Base-by-base conservation (phyloP, 2,329 filamentous ascomycete species). In the Fusarium lyarnte region DNA sequence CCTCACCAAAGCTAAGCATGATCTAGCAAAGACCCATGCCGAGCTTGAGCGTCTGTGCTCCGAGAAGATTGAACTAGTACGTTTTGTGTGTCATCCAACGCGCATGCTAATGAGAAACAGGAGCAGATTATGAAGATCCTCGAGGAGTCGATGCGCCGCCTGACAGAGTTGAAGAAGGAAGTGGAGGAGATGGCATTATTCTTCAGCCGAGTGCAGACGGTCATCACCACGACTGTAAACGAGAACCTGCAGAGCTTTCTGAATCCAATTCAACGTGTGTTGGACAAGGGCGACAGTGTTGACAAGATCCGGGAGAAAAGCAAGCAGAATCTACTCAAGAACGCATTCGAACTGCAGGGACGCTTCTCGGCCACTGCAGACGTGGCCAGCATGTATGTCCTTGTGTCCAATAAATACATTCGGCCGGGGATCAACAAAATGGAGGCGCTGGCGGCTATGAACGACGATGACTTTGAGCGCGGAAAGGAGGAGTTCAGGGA, bases 51-150 rank as follows among this genome's bases (percentile, higher is more conserved):
- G 47, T 16, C n/a, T 51, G 6, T 19, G 47, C n/a, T 51, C 31
- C 1, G 47, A 51, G 17, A 51, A 51, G n/a, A 51, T 51, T 19
- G 47, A 51, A 25, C 29, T 51, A 14, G 47, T 35, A 25, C 4
- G 47, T 35, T 12, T 25, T 6, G 3, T 31, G 4, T 8, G 0
- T 17, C n/a, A 6, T 6, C 10, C n/a, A 21, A 14, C 5, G 1
- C n/a, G 8, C 29, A 14, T 35, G 3, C 47, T 51, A 14, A 51
- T n/a, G 13, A 16, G n/a, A 35, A 51, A 21, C 31, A 51, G 47
- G 47, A 51, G 31, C 47, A 51, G n/a, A 51, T 51, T 1, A 51
- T 51, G 47, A 51, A 16, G 17, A 51, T 51, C 10, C 31, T 51
- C 17, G 47, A 51, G 2, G 47, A 51, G 17, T 51, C 47, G 6